Percentiles rank a stretch among this genome's conserved stretches.
Evolutionary conservation across 108 stramenopile species (phyloP).

Genomic region (Nitzschia sp.): DNA sequence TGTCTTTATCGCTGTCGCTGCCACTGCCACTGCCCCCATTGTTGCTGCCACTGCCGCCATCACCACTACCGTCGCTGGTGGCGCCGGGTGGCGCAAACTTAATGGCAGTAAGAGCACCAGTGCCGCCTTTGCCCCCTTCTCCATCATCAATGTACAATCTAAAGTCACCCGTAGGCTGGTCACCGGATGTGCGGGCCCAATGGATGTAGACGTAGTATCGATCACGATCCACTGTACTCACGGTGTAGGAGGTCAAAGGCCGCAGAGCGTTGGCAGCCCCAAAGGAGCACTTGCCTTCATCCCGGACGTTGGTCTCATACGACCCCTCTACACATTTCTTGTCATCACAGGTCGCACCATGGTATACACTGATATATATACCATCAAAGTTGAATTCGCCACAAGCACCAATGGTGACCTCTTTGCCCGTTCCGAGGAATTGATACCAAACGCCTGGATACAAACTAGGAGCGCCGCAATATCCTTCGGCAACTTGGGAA

Average conservation of each 20-base stretch:
- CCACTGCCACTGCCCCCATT: not conserved
- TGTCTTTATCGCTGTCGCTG: not conserved
- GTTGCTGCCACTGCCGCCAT: not conserved
- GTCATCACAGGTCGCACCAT: conserved; percentile 27
- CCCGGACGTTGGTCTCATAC: conserved; percentile 5
- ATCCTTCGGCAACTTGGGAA: conserved; percentile 7
- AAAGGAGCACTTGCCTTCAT: conserved; percentile 21
- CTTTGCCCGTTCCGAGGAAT: conserved; percentile 34
- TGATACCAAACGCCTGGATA: conserved; percentile 47
- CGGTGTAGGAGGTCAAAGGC: conserved; percentile 21
- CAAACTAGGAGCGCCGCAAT: conserved; percentile 17
- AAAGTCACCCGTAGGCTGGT: conserved; percentile 22
- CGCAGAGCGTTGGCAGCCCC: conserved; percentile 14
- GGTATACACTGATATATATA: conserved; percentile 29
- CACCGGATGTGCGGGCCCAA: conserved; percentile 18
- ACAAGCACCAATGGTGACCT: conserved; percentile 30
- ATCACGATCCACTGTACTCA: conserved; percentile 26
- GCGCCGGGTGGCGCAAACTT: conserved; percentile 14
- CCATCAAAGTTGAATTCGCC: conserved; percentile 34
- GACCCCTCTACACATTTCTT: conserved; percentile 27
- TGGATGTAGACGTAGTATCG: conserved; percentile 40
- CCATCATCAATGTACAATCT: conserved; percentile 36
- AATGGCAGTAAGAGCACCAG: conserved; percentile 21
- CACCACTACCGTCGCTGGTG: not conserved
- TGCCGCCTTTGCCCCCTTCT: conserved; percentile 7